A percentile compares a stretch with the other conserved stretches of the same genome.
phyloP scores from a whole-genome alignment of 208 protist species.

The Acanthamoeba royreba region DNA sequence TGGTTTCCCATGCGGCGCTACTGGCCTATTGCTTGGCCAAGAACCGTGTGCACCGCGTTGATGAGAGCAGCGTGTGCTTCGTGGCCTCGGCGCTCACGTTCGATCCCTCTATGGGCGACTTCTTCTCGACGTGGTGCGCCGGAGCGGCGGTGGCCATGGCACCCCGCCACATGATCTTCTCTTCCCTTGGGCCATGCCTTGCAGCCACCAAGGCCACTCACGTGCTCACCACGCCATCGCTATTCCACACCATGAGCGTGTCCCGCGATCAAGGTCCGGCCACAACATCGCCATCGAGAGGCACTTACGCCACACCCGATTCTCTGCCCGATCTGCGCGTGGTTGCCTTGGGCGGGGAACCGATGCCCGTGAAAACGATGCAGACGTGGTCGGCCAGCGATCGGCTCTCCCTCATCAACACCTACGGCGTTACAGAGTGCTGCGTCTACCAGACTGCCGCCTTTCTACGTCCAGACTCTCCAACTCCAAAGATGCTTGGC shows the following conservation, averaged over 20 bases:
- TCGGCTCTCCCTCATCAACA: not conserved
- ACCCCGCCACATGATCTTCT: not conserved
- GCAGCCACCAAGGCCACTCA: not conserved
- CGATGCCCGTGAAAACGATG: slow-evolving; percentile 2
- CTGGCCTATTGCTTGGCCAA: not conserved
- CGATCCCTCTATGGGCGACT: slow-evolving; percentile 32
- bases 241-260: not conserved
- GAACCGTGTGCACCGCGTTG: not conserved
- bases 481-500: not conserved
- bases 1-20: not conserved
- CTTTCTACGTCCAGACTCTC: not conserved
- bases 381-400: not conserved
- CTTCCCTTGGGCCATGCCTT: not conserved
- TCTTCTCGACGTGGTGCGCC: slow-evolving; percentile 31
- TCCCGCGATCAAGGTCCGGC: not conserved
- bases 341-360: slow-evolving; percentile 33
- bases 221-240: slow-evolving; percentile 10
- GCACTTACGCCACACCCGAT: not conserved
- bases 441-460: slow-evolving; percentile 31
- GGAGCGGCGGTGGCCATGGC: not conserved
- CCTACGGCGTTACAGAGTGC: slow-evolving; percentile 44
- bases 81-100: slow-evolving; percentile 38
- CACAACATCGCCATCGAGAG: not conserved
- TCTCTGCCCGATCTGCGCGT: not conserved
- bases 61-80: not conserved